phyloP scores from a whole-genome alignment of 2,329 filamentous ascomycete species.

The Aspergillus sp. region DNA sequence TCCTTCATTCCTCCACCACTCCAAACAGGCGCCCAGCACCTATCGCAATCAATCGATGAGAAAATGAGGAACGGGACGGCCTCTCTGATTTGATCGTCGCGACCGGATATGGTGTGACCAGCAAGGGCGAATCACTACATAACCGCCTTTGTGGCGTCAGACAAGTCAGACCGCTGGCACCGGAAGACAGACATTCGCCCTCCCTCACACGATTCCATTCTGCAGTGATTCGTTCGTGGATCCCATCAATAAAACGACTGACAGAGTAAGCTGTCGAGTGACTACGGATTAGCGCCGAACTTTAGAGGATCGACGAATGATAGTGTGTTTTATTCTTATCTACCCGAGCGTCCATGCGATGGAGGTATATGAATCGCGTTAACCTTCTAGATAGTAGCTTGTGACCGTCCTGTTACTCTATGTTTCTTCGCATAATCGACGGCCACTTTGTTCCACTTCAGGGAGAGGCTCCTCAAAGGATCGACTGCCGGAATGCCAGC shows the following conservation, averaged over 20 bases:
- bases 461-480: background rate
- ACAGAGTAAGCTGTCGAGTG: conserved; percentile 9
- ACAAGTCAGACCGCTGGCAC: conserved; percentile 17
- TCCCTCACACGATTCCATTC: background rate
- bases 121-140: conserved; percentile 10
- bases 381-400: background rate
- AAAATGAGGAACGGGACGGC: background rate
- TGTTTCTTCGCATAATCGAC: background rate
- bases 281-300: conserved; percentile 4
- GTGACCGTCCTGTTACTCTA: background rate
- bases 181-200: background rate
- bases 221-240: conserved; percentile 2
- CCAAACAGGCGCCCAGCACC: background rate
- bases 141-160: conserved; percentile 16
- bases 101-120: conserved; percentile 13
- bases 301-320: conserved; percentile 1
- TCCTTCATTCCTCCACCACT: background rate
- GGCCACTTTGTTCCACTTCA: background rate
- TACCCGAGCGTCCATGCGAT: background rate
- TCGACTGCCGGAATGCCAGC: background rate
- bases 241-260: background rate
- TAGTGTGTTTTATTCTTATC: conserved; percentile 4
- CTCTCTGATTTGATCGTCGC: conserved; percentile 1
- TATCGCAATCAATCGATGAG: background rate
- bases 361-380: conserved; percentile 3